These are phyloP conservation scores for Cercospora citrullina DNA, from an alignment of 2,329 filamentous ascomycete species.

Conservation along the genomic window DNA sequence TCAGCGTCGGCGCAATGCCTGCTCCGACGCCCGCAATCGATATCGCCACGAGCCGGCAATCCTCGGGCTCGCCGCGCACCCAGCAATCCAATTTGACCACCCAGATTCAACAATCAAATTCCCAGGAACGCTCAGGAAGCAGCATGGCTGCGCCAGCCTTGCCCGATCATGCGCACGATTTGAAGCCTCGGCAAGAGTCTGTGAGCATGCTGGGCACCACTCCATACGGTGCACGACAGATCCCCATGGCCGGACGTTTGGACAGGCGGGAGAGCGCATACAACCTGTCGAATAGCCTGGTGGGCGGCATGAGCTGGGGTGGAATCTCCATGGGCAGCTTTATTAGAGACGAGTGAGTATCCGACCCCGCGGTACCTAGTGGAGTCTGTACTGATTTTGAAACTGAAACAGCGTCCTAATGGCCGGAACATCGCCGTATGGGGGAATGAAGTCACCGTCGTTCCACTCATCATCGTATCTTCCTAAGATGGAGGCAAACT, in stretches of 20 bases:
- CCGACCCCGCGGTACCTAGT: not conserved
- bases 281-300: slow-evolving; percentile 57
- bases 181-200: slow-evolving; percentile 55
- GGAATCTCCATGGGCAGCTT: slow-evolving; percentile 95
- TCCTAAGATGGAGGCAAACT: slow-evolving; percentile 70
- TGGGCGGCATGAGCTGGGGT: slow-evolving; percentile 92
- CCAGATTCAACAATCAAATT: slow-evolving; percentile 53
- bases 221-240: slow-evolving; percentile 61
- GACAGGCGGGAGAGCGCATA: slow-evolving; percentile 55
- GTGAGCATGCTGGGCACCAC: slow-evolving; percentile 51
- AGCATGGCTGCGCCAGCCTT: slow-evolving; percentile 14
- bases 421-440: slow-evolving; percentile 92
- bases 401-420: slow-evolving; percentile 73
- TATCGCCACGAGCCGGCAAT: slow-evolving; percentile 55
- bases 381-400: slow-evolving; percentile 17
- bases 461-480: slow-evolving; percentile 59
- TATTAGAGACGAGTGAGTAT: slow-evolving; percentile 93
- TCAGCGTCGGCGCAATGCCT: slow-evolving; percentile 48
- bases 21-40: slow-evolving; percentile 59
- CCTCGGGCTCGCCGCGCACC: slow-evolving; percentile 60
- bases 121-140: slow-evolving; percentile 41
- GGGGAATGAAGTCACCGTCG: slow-evolving; percentile 75
- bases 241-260: slow-evolving; percentile 58
- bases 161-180: slow-evolving; percentile 28
- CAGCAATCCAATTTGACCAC: slow-evolving; percentile 65